Base-by-base conservation (phyloP, 1,284 basidiomycete genomes). In the Lentinus polychrous region DNA sequence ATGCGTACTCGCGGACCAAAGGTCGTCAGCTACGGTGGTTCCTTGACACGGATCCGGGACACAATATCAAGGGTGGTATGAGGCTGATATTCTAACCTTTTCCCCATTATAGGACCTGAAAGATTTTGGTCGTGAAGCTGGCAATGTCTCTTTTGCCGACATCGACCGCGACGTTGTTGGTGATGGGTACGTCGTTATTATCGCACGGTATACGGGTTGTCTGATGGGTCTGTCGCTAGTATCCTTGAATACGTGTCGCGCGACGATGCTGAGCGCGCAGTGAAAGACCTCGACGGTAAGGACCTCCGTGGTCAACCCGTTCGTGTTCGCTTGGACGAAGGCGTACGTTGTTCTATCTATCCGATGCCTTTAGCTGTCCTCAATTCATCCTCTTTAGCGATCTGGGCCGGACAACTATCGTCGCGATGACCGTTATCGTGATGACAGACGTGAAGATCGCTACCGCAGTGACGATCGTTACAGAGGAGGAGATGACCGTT, bases 111-210 rank as follows among this genome's bases (percentile, higher is more conserved):
- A 97, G 94, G 94, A 97, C 66, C 74, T 97, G 61, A 97, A 97
- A 70, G 94, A 97, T 66, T 97, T 94, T 57, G 94, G 91, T 59
- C 90, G 94, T 52, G 84, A 91, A 61, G 91, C 88, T 45, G 91
- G 89, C 42, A 88, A 81, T 59, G 92, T 97, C 52, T 89, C 86
- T 18, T 96, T 88, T 60, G 91, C 94, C 42, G 94, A 97, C 62
- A 87, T 97, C 53, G 92, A 96, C 61, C 85, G 91, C 46, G 83
- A 91, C 61, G 68, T 69, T 55, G 81, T 86, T 15, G 87, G 86
- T 38, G 83, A 92, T 72, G 94, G 94, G 94, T 95, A 55, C 58
- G 86, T 54, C 20, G 12, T 17, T 11, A 6, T 36, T 10, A 17
- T 15, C 12, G 3, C 27, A 14, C 20, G 14, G 17, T 23, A 23